Percentiles rank a stretch among this genome's conserved stretches.
These are phyloP conservation scores for Trichoderma cornu-damae DNA, from an alignment of 2,329 filamentous ascomycete genomes.

Conservation along the genomic window DNA sequence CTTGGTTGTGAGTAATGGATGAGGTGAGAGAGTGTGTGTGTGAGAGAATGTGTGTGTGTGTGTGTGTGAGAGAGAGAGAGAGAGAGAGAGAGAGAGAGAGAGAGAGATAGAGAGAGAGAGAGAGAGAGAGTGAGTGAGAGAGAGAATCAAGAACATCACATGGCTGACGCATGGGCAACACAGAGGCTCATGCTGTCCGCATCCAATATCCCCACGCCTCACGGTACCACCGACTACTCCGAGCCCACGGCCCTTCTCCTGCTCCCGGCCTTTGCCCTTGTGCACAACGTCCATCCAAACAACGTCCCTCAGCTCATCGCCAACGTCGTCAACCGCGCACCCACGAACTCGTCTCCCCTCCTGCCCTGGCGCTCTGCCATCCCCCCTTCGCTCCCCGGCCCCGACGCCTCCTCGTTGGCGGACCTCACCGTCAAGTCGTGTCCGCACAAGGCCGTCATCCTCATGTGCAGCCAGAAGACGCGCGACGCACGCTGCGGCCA, in stretches of 20 bases:
- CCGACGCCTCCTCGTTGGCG: conserved; percentile 27
- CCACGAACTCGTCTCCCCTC: conserved; percentile 68
- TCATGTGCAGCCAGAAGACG: conserved; percentile 92
- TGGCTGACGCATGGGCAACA: conserved; percentile 12
- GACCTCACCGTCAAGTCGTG: conserved; percentile 46
- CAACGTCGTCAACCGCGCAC: conserved; percentile 62
- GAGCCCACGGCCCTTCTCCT: conserved; percentile 74
- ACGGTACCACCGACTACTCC: conserved; percentile 56
- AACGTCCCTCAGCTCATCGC: conserved; percentile 67
- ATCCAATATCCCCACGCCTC: conserved; percentile 80
- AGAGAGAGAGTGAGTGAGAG: background rate
- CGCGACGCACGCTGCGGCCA: conserved; percentile 92
- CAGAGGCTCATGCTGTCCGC: conserved; percentile 86
- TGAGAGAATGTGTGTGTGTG: too few relatives aligned
- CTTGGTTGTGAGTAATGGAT: background rate
- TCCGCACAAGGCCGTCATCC: conserved; percentile 79
- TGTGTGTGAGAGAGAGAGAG: background rate
- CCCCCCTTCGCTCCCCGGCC: conserved; percentile 31
- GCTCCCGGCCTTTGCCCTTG: conserved; percentile 75
- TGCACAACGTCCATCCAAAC: conserved; percentile 77
- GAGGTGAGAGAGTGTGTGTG: too few relatives aligned
- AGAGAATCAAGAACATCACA: background rate
- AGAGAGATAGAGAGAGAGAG: background rate
- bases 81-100: background rate
- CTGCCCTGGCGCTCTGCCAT: conserved; percentile 32